Percentiles rank a stretch among this genome's conserved stretches.
phyloP scores from a whole-genome alignment of 176 grass and related monocot species.

The Olyra latifolia region DNA sequence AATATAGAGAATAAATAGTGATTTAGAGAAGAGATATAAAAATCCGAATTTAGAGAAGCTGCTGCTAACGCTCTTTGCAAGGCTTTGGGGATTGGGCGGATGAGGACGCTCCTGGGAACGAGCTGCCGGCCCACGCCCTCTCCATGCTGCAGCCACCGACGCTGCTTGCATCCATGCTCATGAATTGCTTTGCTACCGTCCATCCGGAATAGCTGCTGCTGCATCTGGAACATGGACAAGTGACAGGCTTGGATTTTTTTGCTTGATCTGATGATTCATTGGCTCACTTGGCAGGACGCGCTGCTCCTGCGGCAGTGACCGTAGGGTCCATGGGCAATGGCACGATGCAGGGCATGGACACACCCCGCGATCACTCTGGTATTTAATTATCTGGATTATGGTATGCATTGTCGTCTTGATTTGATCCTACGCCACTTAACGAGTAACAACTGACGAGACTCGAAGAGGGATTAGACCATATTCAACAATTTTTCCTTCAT shows the following conservation, averaged over 20 bases:
- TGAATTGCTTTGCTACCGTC: not conserved
- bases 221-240: not conserved
- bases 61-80: no score
- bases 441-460: not conserved
- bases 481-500: no score
- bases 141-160: conserved; percentile 32
- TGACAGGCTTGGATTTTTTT: conserved; percentile 11
- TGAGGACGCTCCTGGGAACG: conserved; percentile 30
- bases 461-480: no score
- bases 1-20: no score
- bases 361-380: not conserved
- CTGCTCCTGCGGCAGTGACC: not conserved
- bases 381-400: not conserved
- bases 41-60: no score
- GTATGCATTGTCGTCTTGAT: not conserved
- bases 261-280: conserved; percentile 27
- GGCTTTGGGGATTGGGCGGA: conserved; percentile 18
- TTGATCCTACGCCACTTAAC: not conserved
- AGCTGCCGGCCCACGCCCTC: conserved; percentile 34
- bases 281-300: not conserved
- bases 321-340: conserved; percentile 16
- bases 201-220: not conserved
- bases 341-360: no score
- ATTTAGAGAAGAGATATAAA: no score
- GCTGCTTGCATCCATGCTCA: not conserved